Percentiles rank a stretch among this genome's conserved stretches.
Evolutionary conservation across 768 basidiomycete genomes (phyloP).

Genomic region (Suillus discolor): DNA sequence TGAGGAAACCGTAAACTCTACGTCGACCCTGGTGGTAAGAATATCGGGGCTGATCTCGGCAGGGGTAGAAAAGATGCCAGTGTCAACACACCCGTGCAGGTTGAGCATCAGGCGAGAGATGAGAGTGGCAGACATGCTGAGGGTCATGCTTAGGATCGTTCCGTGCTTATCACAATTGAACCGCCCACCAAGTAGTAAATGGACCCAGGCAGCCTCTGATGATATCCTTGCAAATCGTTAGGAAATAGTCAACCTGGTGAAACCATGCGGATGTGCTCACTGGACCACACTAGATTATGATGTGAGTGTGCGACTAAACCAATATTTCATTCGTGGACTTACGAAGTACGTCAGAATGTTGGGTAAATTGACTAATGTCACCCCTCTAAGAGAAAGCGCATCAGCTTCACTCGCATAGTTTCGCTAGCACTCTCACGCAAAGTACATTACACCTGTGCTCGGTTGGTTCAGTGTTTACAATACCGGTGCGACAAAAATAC

Average conservation of each 20-base stretch:
- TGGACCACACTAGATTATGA: not conserved
- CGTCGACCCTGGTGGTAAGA: not conserved
- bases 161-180: not conserved
- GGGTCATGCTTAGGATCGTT: not conserved
- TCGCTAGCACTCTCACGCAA: conserved; percentile 44
- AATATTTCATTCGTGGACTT: conserved; percentile 10
- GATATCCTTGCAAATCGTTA: not conserved
- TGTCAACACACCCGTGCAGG: conserved; percentile 43
- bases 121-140: conserved; percentile 51
- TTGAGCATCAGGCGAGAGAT: conserved; percentile 62
- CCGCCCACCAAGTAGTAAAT: conserved; percentile 49
- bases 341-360: conserved; percentile 48
- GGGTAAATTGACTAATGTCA: conserved; percentile 53
- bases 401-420: not conserved
- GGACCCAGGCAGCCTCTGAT: conserved; percentile 48
- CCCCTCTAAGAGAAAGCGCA: conserved; percentile 36
- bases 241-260: not conserved
- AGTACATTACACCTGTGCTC: conserved; percentile 53
- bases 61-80: conserved; percentile 10
- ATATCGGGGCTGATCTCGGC: not conserved
- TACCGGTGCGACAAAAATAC: conserved; percentile 30
- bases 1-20: not conserved
- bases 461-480: not conserved
- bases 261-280: not conserved
- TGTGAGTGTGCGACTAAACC: not conserved